Evolutionary conservation across 148 eudicot genomes (phyloP).

Genomic region (Drosera capensis): DNA sequence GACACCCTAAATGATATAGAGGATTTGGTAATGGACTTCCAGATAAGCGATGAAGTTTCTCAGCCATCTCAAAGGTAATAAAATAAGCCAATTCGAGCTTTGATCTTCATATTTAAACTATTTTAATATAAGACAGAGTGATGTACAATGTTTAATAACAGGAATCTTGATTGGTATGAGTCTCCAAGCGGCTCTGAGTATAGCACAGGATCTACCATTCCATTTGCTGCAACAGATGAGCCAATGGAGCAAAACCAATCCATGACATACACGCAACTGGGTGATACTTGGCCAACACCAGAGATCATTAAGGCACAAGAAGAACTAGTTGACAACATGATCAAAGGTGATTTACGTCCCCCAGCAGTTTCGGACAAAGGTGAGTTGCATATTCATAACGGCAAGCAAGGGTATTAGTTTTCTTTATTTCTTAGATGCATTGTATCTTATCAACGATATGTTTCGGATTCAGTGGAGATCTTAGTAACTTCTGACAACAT

Average conservation of each 20-base stretch:
- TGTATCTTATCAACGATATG: not conserved
- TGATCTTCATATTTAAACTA: too few species aligned
- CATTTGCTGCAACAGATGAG: conserved; percentile 30
- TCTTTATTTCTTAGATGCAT: not conserved
- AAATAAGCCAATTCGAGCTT: too few species aligned
- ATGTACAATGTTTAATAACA: conserved; percentile 8
- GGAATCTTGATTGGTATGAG: conserved; percentile 47
- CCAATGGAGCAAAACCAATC: conserved; percentile 32
- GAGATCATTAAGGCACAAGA: too few species aligned
- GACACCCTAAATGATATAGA: conserved; percentile 33
- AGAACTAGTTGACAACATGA: too few species aligned
- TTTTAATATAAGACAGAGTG: not conserved
- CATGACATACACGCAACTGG: conserved; percentile 32
- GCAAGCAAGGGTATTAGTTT: conserved; percentile 7
- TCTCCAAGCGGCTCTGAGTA: conserved; percentile 76
- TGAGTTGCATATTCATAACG: too few species aligned
- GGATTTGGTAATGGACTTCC: conserved; percentile 44
- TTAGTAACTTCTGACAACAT: conserved; percentile 15
- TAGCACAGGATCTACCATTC: conserved; percentile 56
- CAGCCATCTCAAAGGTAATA: conserved; percentile 52
- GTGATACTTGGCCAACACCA: conserved; percentile 23
- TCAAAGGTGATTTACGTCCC: too few species aligned
- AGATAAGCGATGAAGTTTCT: conserved; percentile 29
- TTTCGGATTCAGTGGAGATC: conserved; percentile 19
- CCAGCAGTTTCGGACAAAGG: too few species aligned